These are phyloP conservation scores for Achaetomium macrosporum DNA, from an alignment of 2,329 filamentous ascomycete genomes.

Conservation along the genomic window DNA sequence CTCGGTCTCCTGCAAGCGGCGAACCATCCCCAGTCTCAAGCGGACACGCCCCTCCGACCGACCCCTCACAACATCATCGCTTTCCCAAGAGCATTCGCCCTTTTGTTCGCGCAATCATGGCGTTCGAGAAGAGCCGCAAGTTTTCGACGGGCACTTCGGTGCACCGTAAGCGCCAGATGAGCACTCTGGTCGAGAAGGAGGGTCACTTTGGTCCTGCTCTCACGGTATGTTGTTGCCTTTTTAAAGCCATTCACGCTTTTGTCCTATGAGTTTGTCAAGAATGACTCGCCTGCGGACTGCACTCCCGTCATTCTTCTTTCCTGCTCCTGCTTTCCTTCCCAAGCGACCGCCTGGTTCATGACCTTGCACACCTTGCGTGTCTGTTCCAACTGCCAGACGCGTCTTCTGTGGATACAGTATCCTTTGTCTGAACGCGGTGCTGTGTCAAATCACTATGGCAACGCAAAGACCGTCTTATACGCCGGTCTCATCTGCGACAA, in stretches of 20 bases:
- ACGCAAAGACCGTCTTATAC: too few relatives aligned
- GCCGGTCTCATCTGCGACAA: background rate
- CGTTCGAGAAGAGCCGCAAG: conserved; percentile 31
- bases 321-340: too few relatives aligned
- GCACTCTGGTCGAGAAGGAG: conserved; percentile 38
- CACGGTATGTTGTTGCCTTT: conserved; percentile 34
- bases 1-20: conserved; percentile 9
- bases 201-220: conserved; percentile 41
- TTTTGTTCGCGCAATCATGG: conserved; percentile 24
- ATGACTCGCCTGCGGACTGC: background rate
- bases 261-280: background rate
- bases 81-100: conserved; percentile 15
- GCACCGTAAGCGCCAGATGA: conserved; percentile 44
- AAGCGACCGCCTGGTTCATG: too few relatives aligned
- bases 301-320: background rate
- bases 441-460: too few relatives aligned
- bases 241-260: background rate
- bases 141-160: conserved; percentile 41
- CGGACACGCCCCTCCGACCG: background rate
- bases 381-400: too few relatives aligned
- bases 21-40: conserved; percentile 9
- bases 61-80: background rate
- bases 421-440: too few relatives aligned
- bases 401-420: too few relatives aligned
- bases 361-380: too few relatives aligned